These are phyloP conservation scores for Colletotrichum sublineola DNA, from an alignment of 2,329 filamentous ascomycete species.

Conservation along the genomic window DNA sequence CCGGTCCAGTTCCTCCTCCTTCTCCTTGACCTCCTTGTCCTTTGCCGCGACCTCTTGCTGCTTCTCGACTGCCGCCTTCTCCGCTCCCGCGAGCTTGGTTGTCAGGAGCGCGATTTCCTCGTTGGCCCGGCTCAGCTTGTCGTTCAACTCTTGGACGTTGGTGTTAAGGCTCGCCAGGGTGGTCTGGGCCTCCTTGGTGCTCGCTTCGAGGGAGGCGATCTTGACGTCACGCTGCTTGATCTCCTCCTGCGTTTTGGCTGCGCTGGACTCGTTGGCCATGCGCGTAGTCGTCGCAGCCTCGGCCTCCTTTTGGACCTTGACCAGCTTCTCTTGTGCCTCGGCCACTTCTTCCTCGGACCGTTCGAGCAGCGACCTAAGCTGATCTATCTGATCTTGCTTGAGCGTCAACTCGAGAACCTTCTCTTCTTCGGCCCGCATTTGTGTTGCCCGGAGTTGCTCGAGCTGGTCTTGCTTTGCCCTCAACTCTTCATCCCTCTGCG, in stretches of 20 bases:
- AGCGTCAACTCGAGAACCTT: slow-evolving; percentile 73
- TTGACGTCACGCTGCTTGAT: slow-evolving; percentile 56
- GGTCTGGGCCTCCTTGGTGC: slow-evolving; percentile 53
- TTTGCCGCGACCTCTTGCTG: slow-evolving; percentile 58
- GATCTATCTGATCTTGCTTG: slow-evolving; percentile 65
- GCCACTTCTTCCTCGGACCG: slow-evolving; percentile 55
- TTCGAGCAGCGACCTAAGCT: slow-evolving; percentile 51
- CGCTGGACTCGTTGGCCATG: slow-evolving; percentile 44
- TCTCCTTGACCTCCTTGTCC: slow-evolving; percentile 57
- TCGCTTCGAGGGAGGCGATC: slow-evolving; percentile 57
- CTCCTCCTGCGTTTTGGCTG: slow-evolving; percentile 48
- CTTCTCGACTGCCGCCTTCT: slow-evolving; percentile 51
- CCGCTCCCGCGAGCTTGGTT: slow-evolving; percentile 51
- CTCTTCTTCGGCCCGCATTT: slow-evolving; percentile 50
- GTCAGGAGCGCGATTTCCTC: slow-evolving; percentile 54
- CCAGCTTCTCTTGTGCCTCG: slow-evolving; percentile 62
- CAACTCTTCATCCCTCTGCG: slow-evolving; percentile 76
- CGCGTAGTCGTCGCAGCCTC: slow-evolving; percentile 51
- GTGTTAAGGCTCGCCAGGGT: slow-evolving; percentile 50
- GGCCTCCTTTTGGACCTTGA: slow-evolving; percentile 62
- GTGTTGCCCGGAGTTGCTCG: slow-evolving; percentile 52
- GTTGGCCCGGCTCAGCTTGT: slow-evolving; percentile 57
- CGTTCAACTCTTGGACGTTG: slow-evolving; percentile 47
- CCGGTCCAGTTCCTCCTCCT: slow-evolving; percentile 64
- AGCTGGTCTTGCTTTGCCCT: slow-evolving; percentile 70